These are phyloP conservation scores for Incumbomyces lentus DNA, from an alignment of 2,329 filamentous ascomycete genomes.

Conservation along the genomic window DNA sequence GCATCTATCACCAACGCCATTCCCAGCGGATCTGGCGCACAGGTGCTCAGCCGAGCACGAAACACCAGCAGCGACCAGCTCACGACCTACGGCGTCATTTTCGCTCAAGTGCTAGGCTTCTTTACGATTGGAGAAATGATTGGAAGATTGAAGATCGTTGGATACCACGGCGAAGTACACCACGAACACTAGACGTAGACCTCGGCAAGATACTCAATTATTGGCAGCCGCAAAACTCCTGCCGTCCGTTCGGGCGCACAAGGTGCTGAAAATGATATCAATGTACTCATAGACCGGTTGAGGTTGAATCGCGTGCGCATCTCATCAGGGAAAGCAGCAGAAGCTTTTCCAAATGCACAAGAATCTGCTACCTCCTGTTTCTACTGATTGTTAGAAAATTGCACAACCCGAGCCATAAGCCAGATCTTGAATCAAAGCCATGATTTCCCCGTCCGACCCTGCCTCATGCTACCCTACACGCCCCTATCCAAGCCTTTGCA, in stretches of 20 bases:
- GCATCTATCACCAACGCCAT: conserved; percentile 45
- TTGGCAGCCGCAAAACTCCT: neutral
- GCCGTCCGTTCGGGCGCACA: neutral
- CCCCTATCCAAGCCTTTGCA: too few relatives aligned
- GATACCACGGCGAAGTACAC: conserved; percentile 64
- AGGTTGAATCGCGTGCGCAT: neutral
- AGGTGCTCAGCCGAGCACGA: conserved; percentile 49
- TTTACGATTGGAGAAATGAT: conserved; percentile 98
- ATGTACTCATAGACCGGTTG: conserved; percentile 7
- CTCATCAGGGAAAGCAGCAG: too few relatives aligned
- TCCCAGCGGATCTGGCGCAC: conserved; percentile 37
- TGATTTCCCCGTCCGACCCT: too few relatives aligned
- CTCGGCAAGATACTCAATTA: too few relatives aligned
- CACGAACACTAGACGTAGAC: conserved; percentile 28
- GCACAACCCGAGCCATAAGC: too few relatives aligned
- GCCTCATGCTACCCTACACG: too few relatives aligned
- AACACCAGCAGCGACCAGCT: conserved; percentile 63
- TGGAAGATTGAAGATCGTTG: conserved; percentile 86
- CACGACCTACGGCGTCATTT: conserved; percentile 62
- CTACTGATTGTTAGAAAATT: too few relatives aligned
- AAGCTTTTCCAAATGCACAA: too few relatives aligned
- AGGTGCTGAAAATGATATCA: conserved; percentile 1
- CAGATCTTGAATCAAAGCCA: too few relatives aligned
- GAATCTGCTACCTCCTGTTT: too few relatives aligned
- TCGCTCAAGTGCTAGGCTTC: conserved; percentile 85